Base-by-base conservation (phyloP, 176 grass and related monocot species). In the Phyllostachys edulis region DNA sequence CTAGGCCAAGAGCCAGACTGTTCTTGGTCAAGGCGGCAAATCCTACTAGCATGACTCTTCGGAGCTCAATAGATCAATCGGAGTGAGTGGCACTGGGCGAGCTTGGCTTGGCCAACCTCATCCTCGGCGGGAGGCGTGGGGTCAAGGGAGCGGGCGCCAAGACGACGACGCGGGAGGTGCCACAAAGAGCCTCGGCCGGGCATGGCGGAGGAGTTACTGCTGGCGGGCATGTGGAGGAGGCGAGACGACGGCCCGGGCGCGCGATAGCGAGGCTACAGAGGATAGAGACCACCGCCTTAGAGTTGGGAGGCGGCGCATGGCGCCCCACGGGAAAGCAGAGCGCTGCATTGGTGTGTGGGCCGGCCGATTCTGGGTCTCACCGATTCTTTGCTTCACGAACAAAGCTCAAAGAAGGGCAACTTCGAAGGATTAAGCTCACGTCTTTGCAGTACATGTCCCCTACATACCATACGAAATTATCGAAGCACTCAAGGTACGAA, bases 21-120 rank as follows among this genome's bases (percentile, higher is more conserved):
- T 42, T 68, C 64, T 55, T 38, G 24, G 5, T n/a, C 32, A 57
- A 5, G 44, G 14, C 20, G 60, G 38, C 66, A 38, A 23, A 85
- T 84, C 32, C 40, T 79, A 41, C 21, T 57, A 52, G 24, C 50
- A 52, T 15, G 3, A 66, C 36, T 27, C 23, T 8, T 71, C n/a
- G 68, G 46, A 23, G 32, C 40, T 45, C 18, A 27, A 20, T 11
- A 57, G 7, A 68, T 82, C 5, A 66, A 61, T n/a, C 5, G 15
- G 70, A 32, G 42, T 9, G 66, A 41, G 61, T 36, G 14, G 26
- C 29, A 97, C 95, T 98, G 92, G 11, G 86, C 85, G 39, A 98
- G 92, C 89, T 87, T 98, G n/a, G 89, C 87, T 63, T 74, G 88
- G 77, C 91, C 84, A 21, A 49, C 82, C 9, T 87, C 85, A 9